These are phyloP conservation scores for Peniophora sp. DNA, from an alignment of 1,284 basidiomycete genomes.

Conservation along the genomic window DNA sequence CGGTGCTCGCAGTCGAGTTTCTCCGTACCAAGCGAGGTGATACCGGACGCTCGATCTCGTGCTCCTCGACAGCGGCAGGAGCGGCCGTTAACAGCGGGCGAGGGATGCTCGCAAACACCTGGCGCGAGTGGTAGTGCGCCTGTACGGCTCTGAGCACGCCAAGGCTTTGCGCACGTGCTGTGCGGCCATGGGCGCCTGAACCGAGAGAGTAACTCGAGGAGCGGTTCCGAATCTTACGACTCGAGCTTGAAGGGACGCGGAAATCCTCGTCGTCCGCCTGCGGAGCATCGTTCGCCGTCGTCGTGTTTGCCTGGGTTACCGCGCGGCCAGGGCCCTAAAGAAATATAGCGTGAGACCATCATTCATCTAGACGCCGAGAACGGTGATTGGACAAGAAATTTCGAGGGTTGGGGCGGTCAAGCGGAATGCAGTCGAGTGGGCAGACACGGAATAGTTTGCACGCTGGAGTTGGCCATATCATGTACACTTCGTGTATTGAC, in stretches of 20 bases:
- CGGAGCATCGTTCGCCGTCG: constrained; percentile 37
- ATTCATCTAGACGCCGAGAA: not conserved
- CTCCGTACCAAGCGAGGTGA: constrained; percentile 24
- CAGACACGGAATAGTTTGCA: not conserved
- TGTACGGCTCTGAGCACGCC: constrained; percentile 57
- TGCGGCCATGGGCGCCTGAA: constrained; percentile 23
- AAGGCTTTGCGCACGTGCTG: constrained; percentile 33
- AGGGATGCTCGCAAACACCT: constrained; percentile 31
- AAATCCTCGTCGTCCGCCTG: constrained; percentile 56
- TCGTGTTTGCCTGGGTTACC: constrained; percentile 60
- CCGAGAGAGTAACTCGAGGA: constrained; percentile 51
- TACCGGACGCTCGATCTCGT: constrained; percentile 10
- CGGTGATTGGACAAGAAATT: constrained; percentile 1
- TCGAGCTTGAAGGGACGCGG: constrained; percentile 18
- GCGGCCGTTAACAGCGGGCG: constrained; percentile 4
- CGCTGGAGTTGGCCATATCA: too few species aligned
- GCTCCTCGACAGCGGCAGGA: constrained; percentile 1
- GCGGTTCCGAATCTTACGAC: constrained; percentile 35
- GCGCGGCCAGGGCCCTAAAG: constrained; percentile 55
- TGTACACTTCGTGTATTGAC: too few species aligned
- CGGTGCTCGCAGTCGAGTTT: constrained; percentile 34
- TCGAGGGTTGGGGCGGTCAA: constrained; percentile 3
- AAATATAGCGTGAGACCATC: constrained; percentile 2
- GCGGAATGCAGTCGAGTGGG: too few species aligned
- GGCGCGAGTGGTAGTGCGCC: constrained; percentile 46